Base-by-base conservation (phyloP, 495 filamentous ascomycete species). In the Aspergillus bridgeri region DNA sequence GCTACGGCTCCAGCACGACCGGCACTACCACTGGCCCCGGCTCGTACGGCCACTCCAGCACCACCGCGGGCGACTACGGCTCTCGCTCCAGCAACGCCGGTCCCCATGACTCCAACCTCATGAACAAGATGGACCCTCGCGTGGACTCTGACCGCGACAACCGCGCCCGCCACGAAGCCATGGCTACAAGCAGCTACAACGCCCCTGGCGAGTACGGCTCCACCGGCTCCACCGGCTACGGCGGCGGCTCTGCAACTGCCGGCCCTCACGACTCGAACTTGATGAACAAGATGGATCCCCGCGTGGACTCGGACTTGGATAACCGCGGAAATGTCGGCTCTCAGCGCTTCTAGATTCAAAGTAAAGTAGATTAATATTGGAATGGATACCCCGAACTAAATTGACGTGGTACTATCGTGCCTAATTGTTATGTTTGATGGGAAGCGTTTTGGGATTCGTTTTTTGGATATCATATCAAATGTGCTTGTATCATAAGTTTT, bases 251-350 rank as follows among this genome's bases (percentile, higher is more conserved):
- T 4, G 5, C 33, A 25, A 69, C 66, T 17, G 51, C 54, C 33
- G 67, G 52, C 29, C 48, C 27, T 18, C 77, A 80, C 42, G 21
- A 63, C 46, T 75, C 70, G 53, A 78, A 81, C 63, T 43, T 77
- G 17, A 70, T 64, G 48, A 81, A 80, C 69, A 71, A 75, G 55
- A 60, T 67, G 17, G 82, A 85, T 57, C 83, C 82, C 25, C 74
- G 78, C 42, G 70, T 82, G 22, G 75, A 79, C 59, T 61, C 59
- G 1, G 59, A 61, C 49, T 19, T 48, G 17, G 59, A 61, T 19
- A 61, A 61, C 54, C 60, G 60, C 21, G 27, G 22, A n/a, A 38
- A 18, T 9, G 5, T 51, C 20, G 24, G 24, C 6, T 19, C 48
- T 19, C 48, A 51, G 24, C 24, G 24, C 7, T 51, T 51, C 24